These are phyloP conservation scores for Emergomyces pasteurianus DNA, from an alignment of 2,329 filamentous ascomycete genomes.

Conservation along the genomic window DNA sequence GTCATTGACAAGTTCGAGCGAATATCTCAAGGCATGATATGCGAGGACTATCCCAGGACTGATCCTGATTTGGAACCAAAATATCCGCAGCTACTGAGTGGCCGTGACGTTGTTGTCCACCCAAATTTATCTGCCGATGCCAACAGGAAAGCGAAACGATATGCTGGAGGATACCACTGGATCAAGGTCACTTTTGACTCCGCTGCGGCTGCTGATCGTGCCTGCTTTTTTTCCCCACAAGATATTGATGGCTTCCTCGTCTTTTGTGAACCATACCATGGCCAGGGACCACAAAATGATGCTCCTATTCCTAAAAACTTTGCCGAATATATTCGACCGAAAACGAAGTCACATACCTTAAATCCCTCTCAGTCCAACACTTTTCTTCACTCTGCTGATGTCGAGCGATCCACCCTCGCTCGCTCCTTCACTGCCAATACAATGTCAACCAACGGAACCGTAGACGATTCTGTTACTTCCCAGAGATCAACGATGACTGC, in stretches of 20 bases:
- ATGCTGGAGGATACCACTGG: constrained; percentile 81
- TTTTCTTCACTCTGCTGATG: constrained; percentile 22
- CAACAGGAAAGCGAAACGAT: constrained; percentile 65
- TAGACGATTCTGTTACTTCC: constrained; percentile 13
- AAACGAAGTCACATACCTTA: constrained; percentile 22
- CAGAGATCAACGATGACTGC: constrained; percentile 29
- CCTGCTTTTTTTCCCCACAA: constrained; percentile 59
- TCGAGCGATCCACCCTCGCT: constrained; percentile 26
- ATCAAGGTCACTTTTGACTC: constrained; percentile 78
- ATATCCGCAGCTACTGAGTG: constrained; percentile 60
- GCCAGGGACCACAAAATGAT: constrained; percentile 52
- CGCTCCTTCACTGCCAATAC: constrained; percentile 31
- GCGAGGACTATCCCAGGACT: constrained; percentile 84
- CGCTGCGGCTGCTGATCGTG: constrained; percentile 56
- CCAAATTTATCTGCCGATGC: constrained; percentile 59
- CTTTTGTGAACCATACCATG: constrained; percentile 58
- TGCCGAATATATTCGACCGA: constrained; percentile 14
- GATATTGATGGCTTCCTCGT: constrained; percentile 58
- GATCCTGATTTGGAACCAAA: constrained; percentile 59
- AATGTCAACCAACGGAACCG: constrained; percentile 15
- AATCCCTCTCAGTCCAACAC: constrained; percentile 24
- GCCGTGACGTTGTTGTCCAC: constrained; percentile 59
- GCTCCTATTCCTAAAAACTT: constrained; percentile 46
- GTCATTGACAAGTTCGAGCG: constrained; percentile 81
- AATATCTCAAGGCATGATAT: constrained; percentile 66